These are phyloP conservation scores for Suhomyces sp. DNA, from an alignment of 805 yeast genomes.

Conservation along the genomic window DNA sequence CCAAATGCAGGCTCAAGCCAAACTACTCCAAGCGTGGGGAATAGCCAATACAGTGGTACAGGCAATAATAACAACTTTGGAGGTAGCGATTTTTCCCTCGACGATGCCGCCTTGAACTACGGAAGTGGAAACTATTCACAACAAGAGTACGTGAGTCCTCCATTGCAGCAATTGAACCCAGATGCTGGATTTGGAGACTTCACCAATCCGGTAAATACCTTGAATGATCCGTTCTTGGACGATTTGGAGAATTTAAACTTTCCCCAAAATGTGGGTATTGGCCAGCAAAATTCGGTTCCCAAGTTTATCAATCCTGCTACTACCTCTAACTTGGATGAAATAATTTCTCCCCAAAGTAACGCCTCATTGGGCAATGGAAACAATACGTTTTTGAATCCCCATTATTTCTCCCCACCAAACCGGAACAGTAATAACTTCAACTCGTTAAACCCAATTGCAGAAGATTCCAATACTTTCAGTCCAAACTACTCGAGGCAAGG, in stretches of 20 bases:
- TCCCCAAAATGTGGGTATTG: conserved; percentile 8
- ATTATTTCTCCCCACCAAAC: conserved; percentile 42
- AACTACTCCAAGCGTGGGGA: conserved; percentile 8
- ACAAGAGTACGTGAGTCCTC: background rate
- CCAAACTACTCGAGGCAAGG: conserved; percentile 32
- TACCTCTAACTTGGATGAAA: conserved; percentile 34
- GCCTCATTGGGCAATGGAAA: conserved; percentile 6
- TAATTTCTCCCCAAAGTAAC: conserved; percentile 33
- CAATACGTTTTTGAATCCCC: conserved; percentile 32
- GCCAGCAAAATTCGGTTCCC: conserved; percentile 1
- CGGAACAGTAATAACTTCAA: conserved; percentile 21
- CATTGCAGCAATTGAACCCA: background rate
- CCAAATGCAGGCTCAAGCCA: conserved; percentile 3
- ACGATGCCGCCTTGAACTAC: conserved; percentile 1
- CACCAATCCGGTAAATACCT: conserved; percentile 3
- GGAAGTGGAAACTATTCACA: background rate
- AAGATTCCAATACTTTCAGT: conserved; percentile 29
- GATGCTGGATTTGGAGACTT: conserved; percentile 1
- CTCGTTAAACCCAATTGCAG: conserved; percentile 34
- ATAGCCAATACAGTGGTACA: conserved; percentile 12
- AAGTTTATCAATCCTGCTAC: conserved; percentile 14
- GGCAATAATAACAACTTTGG: background rate
- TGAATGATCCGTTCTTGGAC: conserved; percentile 33
- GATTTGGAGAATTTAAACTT: conserved; percentile 24
- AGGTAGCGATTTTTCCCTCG: background rate